Conservation (phyloP, 495 filamentous ascomycete species). For the Penicillium robsamsonii region DNA sequence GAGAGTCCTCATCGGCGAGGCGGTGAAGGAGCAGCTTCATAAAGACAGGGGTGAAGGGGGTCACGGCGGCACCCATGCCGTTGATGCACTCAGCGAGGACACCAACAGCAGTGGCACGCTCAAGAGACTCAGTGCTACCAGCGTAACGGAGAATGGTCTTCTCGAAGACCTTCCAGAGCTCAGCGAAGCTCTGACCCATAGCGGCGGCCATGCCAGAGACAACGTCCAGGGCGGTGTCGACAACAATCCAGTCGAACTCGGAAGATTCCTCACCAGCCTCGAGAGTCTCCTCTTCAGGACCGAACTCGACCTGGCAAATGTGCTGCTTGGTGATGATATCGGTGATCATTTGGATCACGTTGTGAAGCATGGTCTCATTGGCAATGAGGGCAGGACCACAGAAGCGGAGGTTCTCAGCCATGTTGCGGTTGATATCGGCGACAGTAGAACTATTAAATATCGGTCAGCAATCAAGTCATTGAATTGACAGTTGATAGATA, state of each 20-base stretch:
- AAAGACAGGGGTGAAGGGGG: conserved; percentile 70
- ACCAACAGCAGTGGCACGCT: conserved; percentile 86
- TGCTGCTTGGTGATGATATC: conserved; percentile 83
- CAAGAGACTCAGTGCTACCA: conserved; percentile 74
- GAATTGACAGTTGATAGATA: conserved; percentile 7
- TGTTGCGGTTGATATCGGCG: conserved; percentile 91
- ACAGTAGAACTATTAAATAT: conserved; percentile 66
- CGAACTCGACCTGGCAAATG: conserved; percentile 87
- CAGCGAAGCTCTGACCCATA: conserved; percentile 74
- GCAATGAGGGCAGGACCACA: conserved; percentile 85
- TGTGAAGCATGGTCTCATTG: conserved; percentile 59
- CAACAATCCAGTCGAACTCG: conserved; percentile 95
- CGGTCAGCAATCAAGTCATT: conserved; percentile 37
- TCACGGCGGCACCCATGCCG: conserved; percentile 75
- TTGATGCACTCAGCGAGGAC: conserved; percentile 89
- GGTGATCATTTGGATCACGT: conserved; percentile 65
- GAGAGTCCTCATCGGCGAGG: conserved; percentile 81
- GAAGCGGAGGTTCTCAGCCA: conserved; percentile 87
- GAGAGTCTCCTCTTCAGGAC: conserved; percentile 68
- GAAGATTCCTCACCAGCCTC: conserved; percentile 75
- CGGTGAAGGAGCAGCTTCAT: conserved; percentile 83
- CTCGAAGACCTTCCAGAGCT: conserved; percentile 92
- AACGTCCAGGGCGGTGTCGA: conserved; percentile 91
- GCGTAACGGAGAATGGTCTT: conserved; percentile 87
- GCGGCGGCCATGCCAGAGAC: conserved; percentile 78